Percentiles rank a stretch among this genome's conserved stretches.
These are phyloP conservation scores for Tetraselmis chui DNA, from an alignment of 139 green algal species.

Conservation along the genomic window DNA sequence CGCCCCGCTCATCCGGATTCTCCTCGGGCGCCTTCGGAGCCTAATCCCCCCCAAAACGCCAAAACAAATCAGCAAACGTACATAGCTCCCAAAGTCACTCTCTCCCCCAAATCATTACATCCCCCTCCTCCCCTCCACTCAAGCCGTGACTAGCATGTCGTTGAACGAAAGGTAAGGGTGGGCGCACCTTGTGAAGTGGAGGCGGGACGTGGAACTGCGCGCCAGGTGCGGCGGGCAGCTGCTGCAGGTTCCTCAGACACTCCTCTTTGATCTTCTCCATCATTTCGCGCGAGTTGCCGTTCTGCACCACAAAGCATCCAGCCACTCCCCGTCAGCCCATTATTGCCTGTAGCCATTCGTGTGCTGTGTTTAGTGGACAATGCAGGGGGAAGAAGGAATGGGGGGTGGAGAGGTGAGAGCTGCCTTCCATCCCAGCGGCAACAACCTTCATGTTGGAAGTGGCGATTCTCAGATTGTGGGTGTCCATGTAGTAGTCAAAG, in stretches of 20 bases:
- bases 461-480: constrained; percentile 71
- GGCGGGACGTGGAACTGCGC: constrained; percentile 35
- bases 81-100: constrained; percentile 9
- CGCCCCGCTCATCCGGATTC: constrained; percentile 64
- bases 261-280: constrained; percentile 65
- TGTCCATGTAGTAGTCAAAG: constrained; percentile 87
- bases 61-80: neutral
- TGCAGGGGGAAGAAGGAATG: neutral
- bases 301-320: no score
- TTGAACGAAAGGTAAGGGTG: no score
- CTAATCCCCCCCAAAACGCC: neutral
- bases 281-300: constrained; percentile 70
- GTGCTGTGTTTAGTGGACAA: constrained; percentile 85
- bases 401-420: neutral
- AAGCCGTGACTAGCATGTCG: no score
- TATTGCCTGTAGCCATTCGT: no score
- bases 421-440: constrained; percentile 6
- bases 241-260: constrained; percentile 54
- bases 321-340: no score
- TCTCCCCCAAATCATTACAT: constrained; percentile 20
- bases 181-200: constrained; percentile 3
- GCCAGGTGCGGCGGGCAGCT: constrained; percentile 58
- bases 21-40: constrained; percentile 49
- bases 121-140: constrained; percentile 9
- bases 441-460: no score